Conservation (phyloP, 1,139 yeast genomes). For the Yamadazyma songkhlaensis region DNA sequence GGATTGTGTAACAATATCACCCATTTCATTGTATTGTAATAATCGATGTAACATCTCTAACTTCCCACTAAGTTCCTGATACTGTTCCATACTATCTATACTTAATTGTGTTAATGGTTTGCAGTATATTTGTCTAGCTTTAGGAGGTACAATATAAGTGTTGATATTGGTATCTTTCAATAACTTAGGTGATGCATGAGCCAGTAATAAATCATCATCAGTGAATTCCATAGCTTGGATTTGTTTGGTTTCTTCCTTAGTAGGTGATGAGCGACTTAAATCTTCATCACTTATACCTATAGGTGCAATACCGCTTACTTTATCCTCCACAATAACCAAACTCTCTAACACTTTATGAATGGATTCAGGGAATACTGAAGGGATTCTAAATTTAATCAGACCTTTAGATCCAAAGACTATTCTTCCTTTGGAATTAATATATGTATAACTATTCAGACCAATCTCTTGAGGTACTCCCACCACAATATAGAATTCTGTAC, state of each 20-base stretch:
- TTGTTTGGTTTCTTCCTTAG: constrained; percentile 8
- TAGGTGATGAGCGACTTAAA: constrained; percentile 22
- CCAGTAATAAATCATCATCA: constrained; percentile 31
- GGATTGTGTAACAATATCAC: constrained; percentile 36
- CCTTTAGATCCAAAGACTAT: constrained; percentile 46
- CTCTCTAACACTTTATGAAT: constrained; percentile 18
- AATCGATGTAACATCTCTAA: constrained; percentile 54
- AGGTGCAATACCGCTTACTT: constrained; percentile 34
- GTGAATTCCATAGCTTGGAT: constrained; percentile 19
- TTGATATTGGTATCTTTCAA: constrained; percentile 35
- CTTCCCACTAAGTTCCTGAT: constrained; percentile 33
- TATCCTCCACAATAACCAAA: constrained; percentile 32
- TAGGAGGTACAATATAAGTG: constrained; percentile 36
- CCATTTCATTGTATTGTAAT: constrained; percentile 48
- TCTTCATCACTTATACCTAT: constrained; percentile 37
- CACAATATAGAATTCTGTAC: constrained; percentile 29
- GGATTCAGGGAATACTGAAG: constrained; percentile 44
- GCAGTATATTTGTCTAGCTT: constrained; percentile 33
- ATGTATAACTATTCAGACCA: constrained; percentile 39
- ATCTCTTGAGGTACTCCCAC: constrained; percentile 30
- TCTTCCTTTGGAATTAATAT: constrained; percentile 56
- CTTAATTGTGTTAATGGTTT: constrained; percentile 28
- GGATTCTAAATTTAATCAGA: constrained; percentile 52
- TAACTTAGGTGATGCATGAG: constrained; percentile 38
- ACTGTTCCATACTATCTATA: constrained; percentile 28